Conservation (phyloP, 139 green algal species). For the Raphidocelis subcapitata region DNA sequence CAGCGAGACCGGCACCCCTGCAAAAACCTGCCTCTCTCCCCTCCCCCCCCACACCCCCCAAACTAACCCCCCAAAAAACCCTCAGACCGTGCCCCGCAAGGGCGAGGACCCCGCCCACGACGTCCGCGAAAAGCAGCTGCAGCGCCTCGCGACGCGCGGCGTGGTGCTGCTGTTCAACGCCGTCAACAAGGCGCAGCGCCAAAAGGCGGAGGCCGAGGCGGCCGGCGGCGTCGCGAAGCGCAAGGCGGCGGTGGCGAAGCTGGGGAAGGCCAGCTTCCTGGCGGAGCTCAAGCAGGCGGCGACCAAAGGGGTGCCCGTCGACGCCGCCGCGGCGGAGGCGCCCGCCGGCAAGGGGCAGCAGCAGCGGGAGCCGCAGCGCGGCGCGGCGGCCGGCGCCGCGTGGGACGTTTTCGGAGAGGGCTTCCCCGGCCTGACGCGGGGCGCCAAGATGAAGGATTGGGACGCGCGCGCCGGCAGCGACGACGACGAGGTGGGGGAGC, state of each 20-base stretch:
- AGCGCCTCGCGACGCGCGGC: conserved; percentile 68
- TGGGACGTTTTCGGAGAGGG: conserved; percentile 77
- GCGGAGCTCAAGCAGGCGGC: conserved; percentile 58
- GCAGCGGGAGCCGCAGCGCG: conserved; percentile 4
- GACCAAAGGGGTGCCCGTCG: neutral
- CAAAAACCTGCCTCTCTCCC: too few relatives aligned
- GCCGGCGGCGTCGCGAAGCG: neutral
- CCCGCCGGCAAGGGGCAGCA: neutral
- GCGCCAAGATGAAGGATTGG: conserved; percentile 88
- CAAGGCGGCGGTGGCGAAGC: conserved; percentile 32
- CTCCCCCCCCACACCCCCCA: too few relatives aligned
- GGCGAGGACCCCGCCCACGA: conserved; percentile 72
- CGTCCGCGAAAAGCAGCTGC: conserved; percentile 64
- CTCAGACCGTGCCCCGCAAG: conserved; percentile 39
- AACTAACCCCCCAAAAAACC: too few relatives aligned
- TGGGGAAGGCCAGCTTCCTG: conserved; percentile 61
- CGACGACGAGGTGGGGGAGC: conserved; percentile 26
- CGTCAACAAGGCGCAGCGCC: conserved; percentile 73
- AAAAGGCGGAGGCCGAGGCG: conserved; percentile 29
- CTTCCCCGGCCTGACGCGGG: conserved; percentile 61
- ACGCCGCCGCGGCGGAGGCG: neutral
- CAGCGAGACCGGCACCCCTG: too few relatives aligned
- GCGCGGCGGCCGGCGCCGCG: conserved; percentile 21
- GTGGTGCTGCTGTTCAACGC: conserved; percentile 92
- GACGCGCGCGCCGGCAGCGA: conserved; percentile 51